A percentile compares a stretch with the other conserved stretches of the same genome.
phyloP scores from a whole-genome alignment of 2,329 filamentous ascomycete genomes.

The Epichloe baconii region DNA sequence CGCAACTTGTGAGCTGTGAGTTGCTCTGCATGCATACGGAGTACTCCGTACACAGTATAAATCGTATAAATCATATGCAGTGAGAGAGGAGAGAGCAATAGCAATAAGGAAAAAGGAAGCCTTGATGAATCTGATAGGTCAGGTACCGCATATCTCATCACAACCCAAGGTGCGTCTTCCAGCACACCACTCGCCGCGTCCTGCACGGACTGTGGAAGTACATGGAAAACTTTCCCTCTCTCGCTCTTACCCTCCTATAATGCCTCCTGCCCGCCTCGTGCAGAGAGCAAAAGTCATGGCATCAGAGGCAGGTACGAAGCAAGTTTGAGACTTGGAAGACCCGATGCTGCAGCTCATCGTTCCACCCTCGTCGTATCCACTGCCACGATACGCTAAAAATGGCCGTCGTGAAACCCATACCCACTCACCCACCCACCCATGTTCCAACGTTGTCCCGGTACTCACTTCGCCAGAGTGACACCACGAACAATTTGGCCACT shows the following conservation, averaged over 20 bases:
- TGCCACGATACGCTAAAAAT: constrained; percentile 4
- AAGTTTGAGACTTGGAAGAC: background rate
- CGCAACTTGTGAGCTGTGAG: background rate
- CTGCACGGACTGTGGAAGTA: no score
- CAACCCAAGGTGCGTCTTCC: background rate
- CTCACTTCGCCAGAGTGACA: no score
- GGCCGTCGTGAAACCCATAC: constrained; percentile 2
- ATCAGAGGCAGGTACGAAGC: constrained; percentile 3
- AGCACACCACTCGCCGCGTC: background rate
- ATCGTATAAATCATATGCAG: background rate
- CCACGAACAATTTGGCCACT: no score
- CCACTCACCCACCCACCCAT: background rate
- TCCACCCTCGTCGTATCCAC: constrained; percentile 2
- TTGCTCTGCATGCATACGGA: background rate
- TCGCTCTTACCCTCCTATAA: no score
- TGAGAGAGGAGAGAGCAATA: background rate
- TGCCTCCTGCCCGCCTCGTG: background rate
- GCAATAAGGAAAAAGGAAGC: background rate
- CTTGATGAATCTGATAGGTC: background rate
- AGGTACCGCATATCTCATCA: background rate
- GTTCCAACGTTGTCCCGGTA: no score
- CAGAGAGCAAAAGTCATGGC: background rate
- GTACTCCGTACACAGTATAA: background rate
- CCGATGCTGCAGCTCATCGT: constrained; percentile 3
- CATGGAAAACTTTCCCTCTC: no score